These are phyloP conservation scores for Colletotrichum plurivorum DNA, from an alignment of 2,329 filamentous ascomycete genomes.

Conservation along the genomic window DNA sequence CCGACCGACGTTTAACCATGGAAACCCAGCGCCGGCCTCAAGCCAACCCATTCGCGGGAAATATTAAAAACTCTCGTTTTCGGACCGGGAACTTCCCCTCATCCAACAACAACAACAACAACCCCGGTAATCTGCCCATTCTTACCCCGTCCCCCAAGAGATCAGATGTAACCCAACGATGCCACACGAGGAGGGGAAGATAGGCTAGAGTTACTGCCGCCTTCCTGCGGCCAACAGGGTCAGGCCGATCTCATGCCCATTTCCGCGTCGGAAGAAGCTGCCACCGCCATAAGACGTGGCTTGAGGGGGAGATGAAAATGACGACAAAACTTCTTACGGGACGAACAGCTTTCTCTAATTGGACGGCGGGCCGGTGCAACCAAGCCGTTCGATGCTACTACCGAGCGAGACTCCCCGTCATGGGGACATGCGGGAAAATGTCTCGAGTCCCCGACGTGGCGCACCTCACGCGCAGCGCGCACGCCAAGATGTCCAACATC, in stretches of 20 bases:
- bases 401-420: neutral
- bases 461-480: conserved; percentile 3
- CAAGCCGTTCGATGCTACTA: conserved; percentile 28
- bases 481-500: conserved; percentile 17
- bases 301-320: neutral
- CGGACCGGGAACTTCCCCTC: conserved; percentile 16
- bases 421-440: neutral
- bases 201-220: too few relatives aligned
- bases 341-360: conserved; percentile 4
- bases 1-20: conserved; percentile 12
- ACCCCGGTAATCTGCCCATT: neutral
- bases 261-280: conserved; percentile 22
- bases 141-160: conserved; percentile 30
- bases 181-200: conserved; percentile 18
- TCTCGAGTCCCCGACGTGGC: neutral
- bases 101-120: neutral
- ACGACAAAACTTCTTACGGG: conserved; percentile 3
- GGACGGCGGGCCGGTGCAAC: neutral
- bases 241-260: conserved; percentile 15
- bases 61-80: neutral
- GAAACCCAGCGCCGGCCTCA: neutral
- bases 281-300: conserved; percentile 1
- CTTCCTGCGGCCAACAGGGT: neutral
- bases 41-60: conserved; percentile 20
- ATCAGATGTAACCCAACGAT: conserved; percentile 30